Evolutionary conservation across 2,329 filamentous ascomycete genomes (phyloP), one percentile per base, ranked within the genome.

Genomic region (Torrubiella hemipterigena): DNA sequence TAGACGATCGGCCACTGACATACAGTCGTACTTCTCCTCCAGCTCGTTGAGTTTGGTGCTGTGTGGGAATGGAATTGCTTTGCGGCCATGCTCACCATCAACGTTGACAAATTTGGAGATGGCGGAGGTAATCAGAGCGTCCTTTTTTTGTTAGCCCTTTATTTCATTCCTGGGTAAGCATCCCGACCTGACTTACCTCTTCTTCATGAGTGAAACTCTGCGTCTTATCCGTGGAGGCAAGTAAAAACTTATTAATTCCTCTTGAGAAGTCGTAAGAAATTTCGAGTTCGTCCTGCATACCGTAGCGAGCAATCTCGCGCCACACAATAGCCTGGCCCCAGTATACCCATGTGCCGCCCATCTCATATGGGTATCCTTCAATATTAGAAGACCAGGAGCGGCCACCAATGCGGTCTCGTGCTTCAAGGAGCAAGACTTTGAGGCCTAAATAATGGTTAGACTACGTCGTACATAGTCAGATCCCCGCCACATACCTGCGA

Each of bases 281-380:
- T 17, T 58, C 52, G 3, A 63, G 40, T 2, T 59, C 50, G 14
- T 54, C 46, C 11, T 52, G 47, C 52, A 67, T 59, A 4, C 52
- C 45, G 34, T 67, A 68, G n/a, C 61, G 42, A 1, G 52, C 48
- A 4, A 67, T 56, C 31, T 67, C 63, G 4, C 58, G 47, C 52
- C 55, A 63, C 3, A 62, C 44, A 19, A 59, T 55, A 0, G 59
- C 46, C 29, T 63, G 59, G 3, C 49, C 47, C 60, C 61, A 64
- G 32, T 58, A 57, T 0, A 67, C 51, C 61, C 61, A 68, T 0
- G 62, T 65, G 0, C 65, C 65, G 0, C 64, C 64, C 54, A 68
- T 58, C 30, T 67, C 64, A 29, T 55, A 64, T 0, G 53, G 52
- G 11, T 64, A 59, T 0, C 58, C 60, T 0, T 47, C 50, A 7